phyloP scores from a whole-genome alignment of 345 rosid genomes.

The Combretum micranthum region DNA sequence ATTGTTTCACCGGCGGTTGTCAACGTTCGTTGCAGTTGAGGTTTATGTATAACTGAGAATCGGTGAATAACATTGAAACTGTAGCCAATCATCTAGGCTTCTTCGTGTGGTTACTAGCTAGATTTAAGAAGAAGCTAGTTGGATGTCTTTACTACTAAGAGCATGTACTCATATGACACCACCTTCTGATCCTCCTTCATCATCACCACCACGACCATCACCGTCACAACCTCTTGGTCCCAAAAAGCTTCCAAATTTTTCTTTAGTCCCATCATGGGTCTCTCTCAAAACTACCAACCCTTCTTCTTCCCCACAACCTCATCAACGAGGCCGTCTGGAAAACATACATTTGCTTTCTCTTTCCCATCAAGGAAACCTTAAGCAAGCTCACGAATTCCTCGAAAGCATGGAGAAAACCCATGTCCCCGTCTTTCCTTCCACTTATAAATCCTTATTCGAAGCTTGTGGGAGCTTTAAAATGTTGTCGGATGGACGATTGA shows the following conservation, averaged over 20 bases:
- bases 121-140: no score
- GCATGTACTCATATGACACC: slow-evolving; percentile 2
- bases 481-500: slow-evolving; percentile 37
- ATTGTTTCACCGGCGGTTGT: no score
- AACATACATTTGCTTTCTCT: slow-evolving; percentile 48
- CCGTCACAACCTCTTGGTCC: slow-evolving; percentile 5
- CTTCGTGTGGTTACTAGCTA: no score
- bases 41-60: no score
- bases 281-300: slow-evolving; percentile 38
- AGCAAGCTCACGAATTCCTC: slow-evolving; percentile 55
- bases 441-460: slow-evolving; percentile 42
- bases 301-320: slow-evolving; percentile 17
- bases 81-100: no score
- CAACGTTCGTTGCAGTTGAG: no score
- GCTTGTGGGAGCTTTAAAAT: slow-evolving; percentile 33
- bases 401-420: slow-evolving; percentile 46
- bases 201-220: no score
- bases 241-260: slow-evolving; percentile 29
- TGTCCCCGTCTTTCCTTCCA: slow-evolving; percentile 26
- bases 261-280: slow-evolving; percentile 47
- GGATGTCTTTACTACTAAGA: not conserved
- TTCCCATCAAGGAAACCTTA: slow-evolving; percentile 49
- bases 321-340: slow-evolving; percentile 40
- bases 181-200: slow-evolving; percentile 1
- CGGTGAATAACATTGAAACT: no score